Evolutionary conservation across 2,329 filamentous ascomycete species (phyloP), one percentile per base, ranked within the genome.

Genomic region (Pseudogymnoascus sp.): DNA sequence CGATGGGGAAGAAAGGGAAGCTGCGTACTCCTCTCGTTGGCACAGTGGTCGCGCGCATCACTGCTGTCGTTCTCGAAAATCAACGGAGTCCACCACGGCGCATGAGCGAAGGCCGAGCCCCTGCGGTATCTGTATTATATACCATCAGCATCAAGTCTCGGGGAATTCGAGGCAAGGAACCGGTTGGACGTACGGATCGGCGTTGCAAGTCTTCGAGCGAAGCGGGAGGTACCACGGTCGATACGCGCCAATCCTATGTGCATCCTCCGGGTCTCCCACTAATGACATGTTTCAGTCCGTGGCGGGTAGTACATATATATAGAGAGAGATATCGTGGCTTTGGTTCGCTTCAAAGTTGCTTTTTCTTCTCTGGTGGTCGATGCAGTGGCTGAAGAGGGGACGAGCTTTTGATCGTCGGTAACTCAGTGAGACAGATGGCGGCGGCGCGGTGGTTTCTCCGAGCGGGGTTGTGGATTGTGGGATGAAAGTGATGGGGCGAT

Each of bases 51-150:
- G 43, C 85, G 66, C 3, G 86, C 86, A 72, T 89, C 87, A 24
- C 84, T 88, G 65, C 85, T 79, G 61, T 78, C 78, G 68, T 90
- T 90, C 64, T 88, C 84, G 73, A 90, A 89, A 37, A 90, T 77
- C 4, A 89, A 76, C 0, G 84, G 79, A 19, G 35, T 41, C 59
- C 33, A 38, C 59, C 59, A 60, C 2, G 59, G 59, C 35, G 33
- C n/a, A 38, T 40, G 33, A 5, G 59, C 33, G 31, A 60, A 60
- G 12, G 38, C 59, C 1, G 59, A 60, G 19, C 59, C 59, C 7
- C 38, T 41, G 7, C 35, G 38, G 59, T 41, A 40, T 38, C 59
- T 41, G 38, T 26, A 26, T 41, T 6, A 60, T 40, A 11, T 78
- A 3, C 14, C 7, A 40, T 60, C 28, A 56, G 50, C 28, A n/a